Conservation (phyloP, 164 flowering plant species). For the Annona cherimola region DNA sequence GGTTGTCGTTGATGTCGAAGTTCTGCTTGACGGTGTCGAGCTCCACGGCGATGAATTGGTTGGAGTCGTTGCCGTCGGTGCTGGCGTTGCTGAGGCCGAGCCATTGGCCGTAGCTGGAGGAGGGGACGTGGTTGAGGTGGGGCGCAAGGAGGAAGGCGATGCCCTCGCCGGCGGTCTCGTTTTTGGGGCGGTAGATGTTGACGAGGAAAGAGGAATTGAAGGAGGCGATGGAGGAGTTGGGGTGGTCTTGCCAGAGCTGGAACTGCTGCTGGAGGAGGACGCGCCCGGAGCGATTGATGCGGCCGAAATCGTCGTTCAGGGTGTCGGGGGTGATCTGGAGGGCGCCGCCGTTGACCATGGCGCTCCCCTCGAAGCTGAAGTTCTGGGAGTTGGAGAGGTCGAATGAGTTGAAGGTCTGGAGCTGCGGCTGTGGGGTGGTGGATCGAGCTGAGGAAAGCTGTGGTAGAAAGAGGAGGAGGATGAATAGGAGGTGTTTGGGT, state of each 20-base stretch:
- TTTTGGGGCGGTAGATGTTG: slow-evolving; percentile 27
- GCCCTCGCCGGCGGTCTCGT: slow-evolving; percentile 42
- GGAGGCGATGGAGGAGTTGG: slow-evolving; percentile 24
- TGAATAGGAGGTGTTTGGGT: neutral
- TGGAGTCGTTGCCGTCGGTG: slow-evolving; percentile 30
- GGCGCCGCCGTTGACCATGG: slow-evolving; percentile 22
- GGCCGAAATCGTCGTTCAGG: slow-evolving; percentile 14
- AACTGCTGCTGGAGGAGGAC: slow-evolving; percentile 11
- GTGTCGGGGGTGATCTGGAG: slow-evolving; percentile 42
- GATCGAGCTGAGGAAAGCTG: neutral
- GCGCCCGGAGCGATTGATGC: slow-evolving; percentile 29
- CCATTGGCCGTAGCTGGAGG: slow-evolving; percentile 39
- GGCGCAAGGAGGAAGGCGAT: slow-evolving; percentile 59
- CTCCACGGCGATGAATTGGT: slow-evolving; percentile 54
- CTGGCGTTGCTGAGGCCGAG: slow-evolving; percentile 55
- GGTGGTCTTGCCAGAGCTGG: slow-evolving; percentile 23
- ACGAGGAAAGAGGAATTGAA: slow-evolving; percentile 41
- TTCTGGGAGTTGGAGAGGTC: neutral
- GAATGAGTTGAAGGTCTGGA: neutral
- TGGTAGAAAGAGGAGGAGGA: neutral
- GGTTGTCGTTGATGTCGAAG: slow-evolving; percentile 55
- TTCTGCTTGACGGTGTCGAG: slow-evolving; percentile 49
- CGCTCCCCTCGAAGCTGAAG: slow-evolving; percentile 1
- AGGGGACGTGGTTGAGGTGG: slow-evolving; percentile 18
- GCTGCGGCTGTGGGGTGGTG: neutral